Base-by-base conservation (phyloP, 495 filamentous ascomycete genomes). In the Penicillium lividum region DNA sequence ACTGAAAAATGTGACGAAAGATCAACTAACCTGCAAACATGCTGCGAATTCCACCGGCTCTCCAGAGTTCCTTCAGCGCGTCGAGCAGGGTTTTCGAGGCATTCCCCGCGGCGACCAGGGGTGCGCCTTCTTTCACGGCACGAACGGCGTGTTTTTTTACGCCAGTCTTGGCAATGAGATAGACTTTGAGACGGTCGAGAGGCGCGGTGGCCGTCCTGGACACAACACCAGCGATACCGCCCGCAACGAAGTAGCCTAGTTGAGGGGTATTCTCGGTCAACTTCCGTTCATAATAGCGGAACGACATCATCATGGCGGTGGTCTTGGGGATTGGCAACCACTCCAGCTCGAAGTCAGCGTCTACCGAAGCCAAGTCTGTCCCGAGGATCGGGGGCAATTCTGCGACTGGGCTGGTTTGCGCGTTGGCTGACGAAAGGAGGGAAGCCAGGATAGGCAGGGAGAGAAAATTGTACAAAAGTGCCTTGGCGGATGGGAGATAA, bases 181-280 rank as follows among this genome's bases (percentile, higher is more conserved):
- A 98, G 56, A 98, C 93, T 72, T 97, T 97, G 51, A 98, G 83
- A 63, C 94, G 92, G 75, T 98, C 94, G 72, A 98, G 85, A 50
- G 94, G 94, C 18, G 94, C 94, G 43, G 94, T 98, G 55, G 90
- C 86, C 70, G 94, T 97, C 59, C 94, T 85, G 57, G 93, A 97
- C 54, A 96, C 86, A 66, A 88, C 92, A 57, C 94, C 94, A 61
- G 94, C 92, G 53, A 96, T 77, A 61, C 91, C 94, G 73, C 94
- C 94, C 62, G 95, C 95, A 78, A 93, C 72, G 73, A 98, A 98
- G 77, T 98, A 98, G 80, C 93, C 93, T 97, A 90, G 70, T 79
- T 82, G 76, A 66, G 83, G 84, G 70, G 84, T 78, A 71, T 81
- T 81, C 66, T 81, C 79, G 69, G 84, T 88, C 80, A 88, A 75